Evolutionary conservation across 2,329 filamentous ascomycete species (phyloP), one percentile per base, ranked within the genome.

Genomic region (Aspergillus neotritici): DNA sequence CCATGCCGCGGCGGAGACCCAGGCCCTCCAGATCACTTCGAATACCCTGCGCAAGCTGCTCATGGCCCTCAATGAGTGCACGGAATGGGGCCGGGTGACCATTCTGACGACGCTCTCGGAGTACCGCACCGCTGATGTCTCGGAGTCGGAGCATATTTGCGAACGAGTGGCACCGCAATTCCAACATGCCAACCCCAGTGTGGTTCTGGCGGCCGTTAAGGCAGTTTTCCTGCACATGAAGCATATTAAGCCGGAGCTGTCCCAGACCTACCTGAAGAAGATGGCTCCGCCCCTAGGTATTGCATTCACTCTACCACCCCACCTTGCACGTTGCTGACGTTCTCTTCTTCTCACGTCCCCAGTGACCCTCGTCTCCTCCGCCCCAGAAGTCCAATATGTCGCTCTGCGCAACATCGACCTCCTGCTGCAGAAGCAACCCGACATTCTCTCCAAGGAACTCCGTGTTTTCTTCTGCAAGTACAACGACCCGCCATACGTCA

Each of bases 391-490:
- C 31, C 93, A 98, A 69, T 98, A 98, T 64, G 93, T 98, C 43
- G 93, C 93, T 11, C 72, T 98, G 38, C 78, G 91, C 51, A 98
- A 98, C 66, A 98, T 98, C 60, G 93, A 98, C 56, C 80, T 98
- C 29, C 76, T 98, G 5, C 77, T 98, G 17, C 93, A 98, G 67
- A 93, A 94, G 56, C 91, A 96, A 66, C 89, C 93, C 9, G 90
- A 95, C 55, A 96, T 98, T 43, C 77, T 98, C 8, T 94, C 87
- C 75, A 97, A 97, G 67, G 93, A 98, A 67, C 82, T 98, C 60
- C 82, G 93, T 34, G 93, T 98, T 7, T 98, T 98, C 73, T 98
- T 98, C 73, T 98, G 93, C 83, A 98, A 98, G 71, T 98, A 98
- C 73, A 97, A 97, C 64, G 93, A 98, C 57, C 91, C 93, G 2